Conservation (phyloP, 139 green algal genomes). For the Coccomyxa sp. region DNA sequence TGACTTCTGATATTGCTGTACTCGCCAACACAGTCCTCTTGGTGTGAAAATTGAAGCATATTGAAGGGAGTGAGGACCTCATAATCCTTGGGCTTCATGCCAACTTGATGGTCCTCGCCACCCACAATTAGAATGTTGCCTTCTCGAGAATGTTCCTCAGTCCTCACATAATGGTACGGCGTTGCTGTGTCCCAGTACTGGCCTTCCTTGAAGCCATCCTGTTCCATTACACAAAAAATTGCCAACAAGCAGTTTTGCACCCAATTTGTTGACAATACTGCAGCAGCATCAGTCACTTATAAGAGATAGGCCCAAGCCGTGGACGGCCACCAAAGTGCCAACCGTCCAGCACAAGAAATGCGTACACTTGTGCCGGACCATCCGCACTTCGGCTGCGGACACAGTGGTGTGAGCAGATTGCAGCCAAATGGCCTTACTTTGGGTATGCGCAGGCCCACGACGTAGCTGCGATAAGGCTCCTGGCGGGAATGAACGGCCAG, state of each 20-base stretch:
- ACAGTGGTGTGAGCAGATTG: not conserved
- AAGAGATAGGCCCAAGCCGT: too few relatives aligned
- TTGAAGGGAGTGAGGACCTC: not conserved
- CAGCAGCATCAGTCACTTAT: not conserved
- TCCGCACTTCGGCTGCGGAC: not conserved
- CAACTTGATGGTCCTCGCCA: conserved; percentile 46
- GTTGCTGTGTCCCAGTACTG: conserved; percentile 59
- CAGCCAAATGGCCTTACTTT: conserved; percentile 11
- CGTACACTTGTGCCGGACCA: not conserved
- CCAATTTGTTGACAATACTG: not conserved
- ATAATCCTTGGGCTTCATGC: conserved; percentile 13
- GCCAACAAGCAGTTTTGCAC: not conserved
- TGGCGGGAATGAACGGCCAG: conserved; percentile 60
- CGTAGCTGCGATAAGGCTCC: conserved; percentile 47
- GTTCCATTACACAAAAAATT: not conserved
- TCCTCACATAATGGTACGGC: conserved; percentile 61
- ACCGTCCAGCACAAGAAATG: too few relatives aligned
- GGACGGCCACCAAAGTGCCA: too few relatives aligned
- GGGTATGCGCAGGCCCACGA: conserved; percentile 35
- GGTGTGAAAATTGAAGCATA: too few relatives aligned
- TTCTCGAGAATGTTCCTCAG: conserved; percentile 36
- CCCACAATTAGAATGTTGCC: conserved; percentile 59
- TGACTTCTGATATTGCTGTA: too few relatives aligned
- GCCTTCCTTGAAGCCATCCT: conserved; percentile 25
- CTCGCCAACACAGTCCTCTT: too few relatives aligned